Conservation (phyloP, 139 green algal genomes). For the Haematococcus sp. region DNA sequence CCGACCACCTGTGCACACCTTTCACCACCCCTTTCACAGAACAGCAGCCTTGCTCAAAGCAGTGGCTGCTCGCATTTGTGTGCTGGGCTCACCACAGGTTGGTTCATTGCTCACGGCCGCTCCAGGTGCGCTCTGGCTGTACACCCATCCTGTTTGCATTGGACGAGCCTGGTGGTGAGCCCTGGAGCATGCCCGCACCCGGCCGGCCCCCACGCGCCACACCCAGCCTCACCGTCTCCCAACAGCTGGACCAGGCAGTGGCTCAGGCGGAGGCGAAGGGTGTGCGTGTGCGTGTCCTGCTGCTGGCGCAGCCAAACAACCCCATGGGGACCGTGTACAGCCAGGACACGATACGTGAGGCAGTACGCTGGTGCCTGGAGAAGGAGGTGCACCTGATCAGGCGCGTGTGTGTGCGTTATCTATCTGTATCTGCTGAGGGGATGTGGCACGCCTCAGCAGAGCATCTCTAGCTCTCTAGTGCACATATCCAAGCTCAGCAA, state of each 20-base stretch:
- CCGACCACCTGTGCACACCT: no score
- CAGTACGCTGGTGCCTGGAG: constrained; percentile 60
- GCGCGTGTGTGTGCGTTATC: constrained; percentile 19
- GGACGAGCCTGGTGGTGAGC: not conserved
- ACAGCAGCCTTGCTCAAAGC: no score
- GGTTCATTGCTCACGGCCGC: not conserved
- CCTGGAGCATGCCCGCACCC: not conserved
- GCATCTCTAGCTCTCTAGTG: not conserved
- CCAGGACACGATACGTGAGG: constrained; percentile 32
- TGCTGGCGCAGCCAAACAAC: constrained; percentile 77
- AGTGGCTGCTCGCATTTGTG: no score
- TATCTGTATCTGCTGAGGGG: not conserved
- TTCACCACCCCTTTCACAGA: no score
- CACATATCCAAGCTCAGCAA: no score
- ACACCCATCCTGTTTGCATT: not conserved
- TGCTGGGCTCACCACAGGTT: no score
- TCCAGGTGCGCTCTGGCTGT: not conserved
- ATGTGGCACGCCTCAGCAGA: not conserved
- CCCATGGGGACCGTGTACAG: constrained; percentile 62
- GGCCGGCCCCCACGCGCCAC: not conserved
- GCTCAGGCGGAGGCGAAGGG: constrained; percentile 20
- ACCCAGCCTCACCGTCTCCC: not conserved
- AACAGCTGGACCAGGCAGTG: constrained; percentile 26
- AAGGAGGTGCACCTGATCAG: constrained; percentile 64
- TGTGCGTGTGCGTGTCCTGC: constrained; percentile 41